phyloP scores from a whole-genome alignment of 2,329 filamentous ascomycete species.

The Arthrinium puccinioides region DNA sequence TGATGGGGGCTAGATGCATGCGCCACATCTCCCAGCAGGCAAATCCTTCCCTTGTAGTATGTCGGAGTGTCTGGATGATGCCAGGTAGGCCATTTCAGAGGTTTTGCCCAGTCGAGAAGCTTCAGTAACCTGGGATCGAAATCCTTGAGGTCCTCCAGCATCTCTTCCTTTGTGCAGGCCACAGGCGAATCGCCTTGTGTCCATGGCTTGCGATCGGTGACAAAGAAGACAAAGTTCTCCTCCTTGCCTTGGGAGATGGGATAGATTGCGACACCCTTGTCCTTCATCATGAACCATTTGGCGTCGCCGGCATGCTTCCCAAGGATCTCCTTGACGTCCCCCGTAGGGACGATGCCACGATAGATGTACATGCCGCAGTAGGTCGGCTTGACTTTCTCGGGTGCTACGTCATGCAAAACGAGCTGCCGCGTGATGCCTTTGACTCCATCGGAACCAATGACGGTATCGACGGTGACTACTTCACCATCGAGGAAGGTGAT shows the following conservation, averaged over 20 bases:
- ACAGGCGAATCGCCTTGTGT: slow-evolving; percentile 12
- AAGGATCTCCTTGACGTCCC: slow-evolving; percentile 15
- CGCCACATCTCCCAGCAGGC: slow-evolving; percentile 19
- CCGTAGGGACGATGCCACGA: slow-evolving; percentile 21
- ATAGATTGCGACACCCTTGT: slow-evolving; percentile 14
- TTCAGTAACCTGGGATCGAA: slow-evolving; percentile 14
- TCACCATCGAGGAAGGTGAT: slow-evolving; percentile 16
- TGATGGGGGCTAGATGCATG: slow-evolving; percentile 18
- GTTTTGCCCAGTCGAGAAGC: slow-evolving; percentile 16
- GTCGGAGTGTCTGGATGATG: slow-evolving; percentile 17
- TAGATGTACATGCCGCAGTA: slow-evolving; percentile 23
- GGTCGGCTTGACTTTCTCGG: slow-evolving; percentile 17
- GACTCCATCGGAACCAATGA: slow-evolving; percentile 20
- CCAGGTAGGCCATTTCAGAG: slow-evolving; percentile 16
- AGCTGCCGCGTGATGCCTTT: slow-evolving; percentile 15
- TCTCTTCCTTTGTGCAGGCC: slow-evolving; percentile 17
- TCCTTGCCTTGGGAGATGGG: slow-evolving; percentile 18
- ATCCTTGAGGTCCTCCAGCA: slow-evolving; percentile 14
- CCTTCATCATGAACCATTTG: slow-evolving; percentile 19
- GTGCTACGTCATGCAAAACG: slow-evolving; percentile 15
- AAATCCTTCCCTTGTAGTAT: slow-evolving; percentile 14
- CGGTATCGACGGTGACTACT: slow-evolving; percentile 10
- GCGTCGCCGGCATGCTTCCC: slow-evolving; percentile 19
- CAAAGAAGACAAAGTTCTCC: slow-evolving; percentile 18
- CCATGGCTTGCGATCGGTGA: slow-evolving; percentile 12